Evolutionary conservation across 176 grass and related monocot species (phyloP).

Genomic region (Eleusine coracana): DNA sequence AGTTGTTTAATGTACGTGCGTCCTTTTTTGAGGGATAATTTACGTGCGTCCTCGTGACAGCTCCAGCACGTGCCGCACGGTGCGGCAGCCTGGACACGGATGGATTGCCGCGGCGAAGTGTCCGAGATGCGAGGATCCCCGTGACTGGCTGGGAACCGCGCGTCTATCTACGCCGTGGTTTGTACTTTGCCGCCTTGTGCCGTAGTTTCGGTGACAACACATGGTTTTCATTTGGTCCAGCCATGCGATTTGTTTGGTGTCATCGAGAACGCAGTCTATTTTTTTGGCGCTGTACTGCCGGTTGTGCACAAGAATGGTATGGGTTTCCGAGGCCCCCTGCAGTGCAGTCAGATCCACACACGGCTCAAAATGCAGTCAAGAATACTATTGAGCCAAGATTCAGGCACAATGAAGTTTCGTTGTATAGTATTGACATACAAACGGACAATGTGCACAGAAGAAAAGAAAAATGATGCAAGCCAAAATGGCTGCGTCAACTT

Average conservation of each 20-base stretch:
- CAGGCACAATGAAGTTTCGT: too few relatives aligned
- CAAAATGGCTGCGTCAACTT: neutral
- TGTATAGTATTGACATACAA: too few relatives aligned
- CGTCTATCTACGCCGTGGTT: neutral
- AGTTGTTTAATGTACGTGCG: neutral
- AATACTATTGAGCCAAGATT: too few relatives aligned
- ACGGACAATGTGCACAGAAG: too few relatives aligned
- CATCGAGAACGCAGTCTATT: neutral
- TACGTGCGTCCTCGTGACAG: neutral
- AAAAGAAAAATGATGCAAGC: neutral
- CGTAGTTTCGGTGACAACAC: neutral
- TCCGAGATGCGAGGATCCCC: neutral
- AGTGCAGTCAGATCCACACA: neutral
- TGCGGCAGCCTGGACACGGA: neutral
- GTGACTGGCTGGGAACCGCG: neutral
- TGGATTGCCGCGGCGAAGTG: neutral
- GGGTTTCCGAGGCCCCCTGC: too few relatives aligned
- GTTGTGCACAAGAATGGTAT: neutral
- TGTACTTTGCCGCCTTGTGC: neutral
- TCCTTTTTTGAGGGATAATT: too few relatives aligned
- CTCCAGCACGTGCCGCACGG: neutral
- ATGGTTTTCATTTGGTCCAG: neutral
- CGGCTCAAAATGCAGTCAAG: too few relatives aligned
- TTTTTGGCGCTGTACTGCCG: neutral
- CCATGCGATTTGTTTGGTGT: neutral